Percentiles rank a stretch among this genome's conserved stretches.
Evolutionary conservation across 306 rosid species (phyloP).

Genomic region (Trifolium repens): DNA sequence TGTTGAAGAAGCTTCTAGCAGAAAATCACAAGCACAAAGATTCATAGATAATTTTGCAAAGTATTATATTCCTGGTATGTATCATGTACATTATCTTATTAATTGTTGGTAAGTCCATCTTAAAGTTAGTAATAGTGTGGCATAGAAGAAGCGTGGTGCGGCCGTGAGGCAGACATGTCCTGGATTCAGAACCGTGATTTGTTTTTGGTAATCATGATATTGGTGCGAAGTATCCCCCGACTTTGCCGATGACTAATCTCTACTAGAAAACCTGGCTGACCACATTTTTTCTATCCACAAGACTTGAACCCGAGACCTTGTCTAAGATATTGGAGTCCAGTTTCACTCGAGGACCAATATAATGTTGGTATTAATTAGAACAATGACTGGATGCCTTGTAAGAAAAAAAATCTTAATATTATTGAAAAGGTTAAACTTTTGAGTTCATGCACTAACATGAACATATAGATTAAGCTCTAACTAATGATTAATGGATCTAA

Average conservation of each 20-base stretch:
- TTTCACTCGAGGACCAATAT: background rate
- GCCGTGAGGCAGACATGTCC: background rate
- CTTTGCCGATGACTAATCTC: background rate
- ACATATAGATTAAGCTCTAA: too few species aligned
- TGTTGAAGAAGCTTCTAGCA: conserved; percentile 86
- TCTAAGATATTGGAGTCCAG: background rate
- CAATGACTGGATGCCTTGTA: background rate
- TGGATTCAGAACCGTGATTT: background rate
- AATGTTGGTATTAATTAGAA: too few species aligned
- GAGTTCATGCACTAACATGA: background rate
- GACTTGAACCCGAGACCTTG: background rate
- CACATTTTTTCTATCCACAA: background rate
- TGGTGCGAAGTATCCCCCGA: background rate
- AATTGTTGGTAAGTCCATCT: too few species aligned
- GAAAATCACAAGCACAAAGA: conserved; percentile 71
- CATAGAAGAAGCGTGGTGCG: background rate
- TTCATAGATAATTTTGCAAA: conserved; percentile 79
- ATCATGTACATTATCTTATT: background rate
- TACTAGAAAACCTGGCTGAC: background rate
- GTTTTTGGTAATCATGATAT: background rate
- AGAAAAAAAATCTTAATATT: background rate
- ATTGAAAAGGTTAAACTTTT: background rate
- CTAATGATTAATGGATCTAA: too few species aligned
- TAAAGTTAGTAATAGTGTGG: too few species aligned
- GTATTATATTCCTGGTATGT: conserved; percentile 79